Conservation (phyloP, 179 eudicot species). For the Silene vulgaris region DNA sequence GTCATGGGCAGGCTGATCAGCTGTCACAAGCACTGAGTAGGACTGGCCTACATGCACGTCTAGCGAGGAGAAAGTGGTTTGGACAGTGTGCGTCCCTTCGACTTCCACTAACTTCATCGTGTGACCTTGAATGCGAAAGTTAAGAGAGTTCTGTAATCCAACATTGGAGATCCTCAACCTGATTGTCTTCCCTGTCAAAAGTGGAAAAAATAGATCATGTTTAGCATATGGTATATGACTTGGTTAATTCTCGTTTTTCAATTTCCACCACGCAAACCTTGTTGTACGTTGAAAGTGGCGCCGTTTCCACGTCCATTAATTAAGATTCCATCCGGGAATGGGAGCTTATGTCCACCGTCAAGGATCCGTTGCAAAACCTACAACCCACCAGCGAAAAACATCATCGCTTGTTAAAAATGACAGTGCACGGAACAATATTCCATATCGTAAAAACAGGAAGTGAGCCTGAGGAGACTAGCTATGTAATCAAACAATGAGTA, state of each 20-base stretch:
- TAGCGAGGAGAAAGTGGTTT: conserved; percentile 64
- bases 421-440: neutral
- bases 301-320: conserved; percentile 89
- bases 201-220: neutral
- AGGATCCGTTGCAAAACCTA: conserved; percentile 55
- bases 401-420: neutral
- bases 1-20: conserved; percentile 72
- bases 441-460: no score
- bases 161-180: conserved; percentile 85
- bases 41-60: conserved; percentile 87
- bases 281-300: conserved; percentile 59
- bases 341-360: conserved; percentile 63
- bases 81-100: conserved; percentile 89
- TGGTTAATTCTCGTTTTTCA: neutral
- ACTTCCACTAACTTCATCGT: conserved; percentile 78
- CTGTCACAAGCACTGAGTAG: conserved; percentile 76
- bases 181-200: conserved; percentile 72
- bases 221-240: neutral
- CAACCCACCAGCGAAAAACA: conserved; percentile 6
- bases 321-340: conserved; percentile 67
- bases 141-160: conserved; percentile 76
- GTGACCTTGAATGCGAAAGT: conserved; percentile 86
- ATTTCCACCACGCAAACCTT: conserved; percentile 42
- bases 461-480: no score
- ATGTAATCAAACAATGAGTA: neutral